These are phyloP conservation scores for Zea luxurians DNA, from an alignment of 176 grass and related monocot species.

Conservation along the genomic window DNA sequence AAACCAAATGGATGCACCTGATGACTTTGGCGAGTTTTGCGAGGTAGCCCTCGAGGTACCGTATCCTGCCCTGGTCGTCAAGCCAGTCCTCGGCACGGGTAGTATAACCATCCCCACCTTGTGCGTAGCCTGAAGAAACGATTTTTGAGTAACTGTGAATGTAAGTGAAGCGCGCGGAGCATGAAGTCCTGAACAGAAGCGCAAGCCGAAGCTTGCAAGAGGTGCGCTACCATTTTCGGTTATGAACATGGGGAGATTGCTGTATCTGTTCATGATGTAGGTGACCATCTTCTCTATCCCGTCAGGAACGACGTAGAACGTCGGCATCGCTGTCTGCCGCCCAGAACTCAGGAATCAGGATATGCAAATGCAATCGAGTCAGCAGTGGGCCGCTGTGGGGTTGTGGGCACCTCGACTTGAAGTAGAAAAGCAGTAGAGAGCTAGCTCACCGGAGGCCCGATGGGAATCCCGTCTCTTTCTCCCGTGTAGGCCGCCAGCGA, in stretches of 20 bases:
- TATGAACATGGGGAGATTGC: constrained; percentile 68
- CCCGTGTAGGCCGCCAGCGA: constrained; percentile 37
- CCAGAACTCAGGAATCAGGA: neutral
- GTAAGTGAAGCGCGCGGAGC: no score
- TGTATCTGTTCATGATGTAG: constrained; percentile 69
- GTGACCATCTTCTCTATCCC: constrained; percentile 64
- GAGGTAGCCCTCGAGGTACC: constrained; percentile 57
- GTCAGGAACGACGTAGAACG: constrained; percentile 52
- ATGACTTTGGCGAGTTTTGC: constrained; percentile 49
- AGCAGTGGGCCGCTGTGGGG: no score
- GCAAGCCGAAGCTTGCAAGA: no score
- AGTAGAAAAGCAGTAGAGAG: no score
- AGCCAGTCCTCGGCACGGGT: constrained; percentile 43
- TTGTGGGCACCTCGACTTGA: no score
- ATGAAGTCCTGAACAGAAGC: no score
- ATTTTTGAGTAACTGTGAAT: neutral
- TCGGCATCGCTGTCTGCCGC: constrained; percentile 61
- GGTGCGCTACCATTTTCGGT: constrained; percentile 62
- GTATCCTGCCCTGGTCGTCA: constrained; percentile 46
- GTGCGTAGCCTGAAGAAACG: constrained; percentile 46
- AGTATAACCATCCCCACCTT: constrained; percentile 32
- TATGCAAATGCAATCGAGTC: no score
- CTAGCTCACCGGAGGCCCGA: constrained; percentile 37
- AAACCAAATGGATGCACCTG: constrained; percentile 48
- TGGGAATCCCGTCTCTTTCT: constrained; percentile 47